phyloP scores from a whole-genome alignment of 495 filamentous ascomycete genomes.

The Aspergillus wentii region DNA sequence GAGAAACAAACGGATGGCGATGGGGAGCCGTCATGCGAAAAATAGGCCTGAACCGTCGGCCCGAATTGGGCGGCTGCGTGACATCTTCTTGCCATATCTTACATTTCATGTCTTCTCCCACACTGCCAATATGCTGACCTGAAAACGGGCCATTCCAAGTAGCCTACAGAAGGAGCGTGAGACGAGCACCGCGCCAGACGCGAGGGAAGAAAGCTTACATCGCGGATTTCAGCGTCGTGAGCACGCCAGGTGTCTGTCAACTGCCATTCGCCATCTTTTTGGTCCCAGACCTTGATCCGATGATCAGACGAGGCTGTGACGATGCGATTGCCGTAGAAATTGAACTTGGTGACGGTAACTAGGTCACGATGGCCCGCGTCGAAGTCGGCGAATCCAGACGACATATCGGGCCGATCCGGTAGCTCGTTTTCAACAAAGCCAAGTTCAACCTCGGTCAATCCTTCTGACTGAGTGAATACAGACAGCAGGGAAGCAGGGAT shows the following conservation, averaged over 20 bases:
- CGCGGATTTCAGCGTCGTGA: constrained; percentile 85
- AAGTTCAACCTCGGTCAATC: too few relatives aligned
- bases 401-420: constrained; percentile 25
- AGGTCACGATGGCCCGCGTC: constrained; percentile 59
- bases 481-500: too few relatives aligned
- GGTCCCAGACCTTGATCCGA: constrained; percentile 87
- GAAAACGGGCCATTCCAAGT: constrained; percentile 71
- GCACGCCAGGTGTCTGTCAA: constrained; percentile 85
- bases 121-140: constrained; percentile 59
- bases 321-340: constrained; percentile 84
- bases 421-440: constrained; percentile 17
- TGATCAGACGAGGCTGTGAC: constrained; percentile 90
- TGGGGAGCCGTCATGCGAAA: constrained; percentile 52
- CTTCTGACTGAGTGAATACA: too few relatives aligned
- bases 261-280: constrained; percentile 72
- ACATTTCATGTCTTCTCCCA: constrained; percentile 82
- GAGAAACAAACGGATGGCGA: constrained; percentile 64
- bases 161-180: constrained; percentile 50
- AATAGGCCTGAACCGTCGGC: constrained; percentile 70
- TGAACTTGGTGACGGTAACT: constrained; percentile 49
- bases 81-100: constrained; percentile 89
- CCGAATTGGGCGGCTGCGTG: constrained; percentile 61
- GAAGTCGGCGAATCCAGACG: constrained; percentile 57
- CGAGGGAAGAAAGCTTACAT: constrained; percentile 52
- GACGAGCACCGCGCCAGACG: too few relatives aligned